Evolutionary conservation across 306 rosid genomes (phyloP).

Genomic region (Cucurbita pepo): DNA sequence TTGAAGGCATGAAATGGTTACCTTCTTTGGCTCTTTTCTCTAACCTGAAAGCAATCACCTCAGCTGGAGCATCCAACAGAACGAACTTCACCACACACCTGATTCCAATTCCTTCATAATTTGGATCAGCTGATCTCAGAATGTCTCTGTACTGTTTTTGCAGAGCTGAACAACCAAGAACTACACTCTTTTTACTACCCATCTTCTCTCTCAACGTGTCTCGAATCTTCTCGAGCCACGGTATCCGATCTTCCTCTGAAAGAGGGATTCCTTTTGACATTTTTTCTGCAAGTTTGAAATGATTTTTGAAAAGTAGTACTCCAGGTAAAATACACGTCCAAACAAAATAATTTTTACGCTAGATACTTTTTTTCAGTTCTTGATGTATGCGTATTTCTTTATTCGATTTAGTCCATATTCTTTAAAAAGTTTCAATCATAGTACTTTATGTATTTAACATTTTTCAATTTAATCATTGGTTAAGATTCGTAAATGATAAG

Average conservation of each 20-base stretch:
- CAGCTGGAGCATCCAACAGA: conserved; percentile 51
- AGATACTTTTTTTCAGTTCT: too few relatives aligned
- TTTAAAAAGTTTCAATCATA: too few relatives aligned
- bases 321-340: too few relatives aligned
- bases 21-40: conserved; percentile 56
- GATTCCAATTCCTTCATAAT: conserved; percentile 19
- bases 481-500: too few relatives aligned
- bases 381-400: too few relatives aligned
- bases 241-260: conserved; percentile 54
- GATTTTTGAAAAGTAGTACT: background rate
- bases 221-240: conserved; percentile 66
- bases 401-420: too few relatives aligned
- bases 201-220: conserved; percentile 20
- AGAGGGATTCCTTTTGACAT: conserved; percentile 67
- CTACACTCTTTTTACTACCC: conserved; percentile 10
- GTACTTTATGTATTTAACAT: too few relatives aligned
- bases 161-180: conserved; percentile 77
- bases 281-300: conserved; percentile 32
- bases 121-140: conserved; percentile 54
- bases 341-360: too few relatives aligned
- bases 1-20: conserved; percentile 69
- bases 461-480: too few relatives aligned
- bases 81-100: conserved; percentile 40
- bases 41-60: conserved; percentile 39
- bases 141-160: conserved; percentile 51